Conservation (phyloP, 2,329 filamentous ascomycete genomes). For the Apiospora malaysiana region DNA sequence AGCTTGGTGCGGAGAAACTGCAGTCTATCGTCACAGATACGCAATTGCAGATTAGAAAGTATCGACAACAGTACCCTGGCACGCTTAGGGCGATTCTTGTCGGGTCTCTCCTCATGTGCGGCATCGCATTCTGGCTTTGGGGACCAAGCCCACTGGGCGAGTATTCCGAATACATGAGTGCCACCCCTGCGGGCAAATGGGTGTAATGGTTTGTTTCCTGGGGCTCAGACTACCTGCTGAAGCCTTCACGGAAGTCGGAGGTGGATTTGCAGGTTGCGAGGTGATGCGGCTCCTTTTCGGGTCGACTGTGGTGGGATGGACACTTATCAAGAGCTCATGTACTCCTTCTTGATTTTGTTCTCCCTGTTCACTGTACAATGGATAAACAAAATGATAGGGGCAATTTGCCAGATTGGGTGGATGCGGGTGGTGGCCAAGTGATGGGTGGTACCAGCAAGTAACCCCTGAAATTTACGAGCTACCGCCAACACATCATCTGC, state of each 20-base stretch:
- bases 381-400: no score
- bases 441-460: no score
- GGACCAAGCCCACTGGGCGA: background rate
- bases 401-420: no score
- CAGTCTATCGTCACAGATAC: conserved; percentile 33
- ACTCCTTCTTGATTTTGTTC: no score
- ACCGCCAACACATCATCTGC: no score
- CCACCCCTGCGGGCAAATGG: background rate
- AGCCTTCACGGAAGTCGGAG: no score
- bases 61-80: conserved; percentile 32
- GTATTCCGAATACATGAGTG: background rate
- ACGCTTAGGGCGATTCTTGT: conserved; percentile 31
- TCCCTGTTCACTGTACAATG: no score
- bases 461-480: no score
- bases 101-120: conserved; percentile 27
- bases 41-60: conserved; percentile 29
- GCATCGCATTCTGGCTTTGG: background rate
- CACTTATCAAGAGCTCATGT: background rate
- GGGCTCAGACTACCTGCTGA: no score
- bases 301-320: background rate
- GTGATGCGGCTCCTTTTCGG: background rate
- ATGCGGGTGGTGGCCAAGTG: no score
- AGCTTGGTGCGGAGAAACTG: conserved; percentile 36
- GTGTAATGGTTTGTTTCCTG: background rate
- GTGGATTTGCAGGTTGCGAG: no score